Evolutionary conservation across 495 filamentous ascomycete genomes (phyloP).

Genomic region (Usnea hakonensis): DNA sequence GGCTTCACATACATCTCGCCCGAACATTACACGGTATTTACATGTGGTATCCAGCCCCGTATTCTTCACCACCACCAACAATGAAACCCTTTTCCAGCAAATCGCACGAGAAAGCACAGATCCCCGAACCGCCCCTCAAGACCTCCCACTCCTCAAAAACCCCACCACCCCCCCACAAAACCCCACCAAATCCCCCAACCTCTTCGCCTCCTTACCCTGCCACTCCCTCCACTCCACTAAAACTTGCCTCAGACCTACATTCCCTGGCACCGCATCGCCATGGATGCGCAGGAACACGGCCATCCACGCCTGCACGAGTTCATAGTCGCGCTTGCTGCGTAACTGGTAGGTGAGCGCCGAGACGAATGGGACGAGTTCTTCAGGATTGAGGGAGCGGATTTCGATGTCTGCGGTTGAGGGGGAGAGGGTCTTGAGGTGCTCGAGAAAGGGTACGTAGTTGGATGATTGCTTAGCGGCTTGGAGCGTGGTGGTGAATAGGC

Average conservation of each 20-base stretch:
- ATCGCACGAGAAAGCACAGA: too few relatives aligned
- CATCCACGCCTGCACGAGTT: constrained; percentile 95
- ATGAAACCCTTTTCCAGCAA: background rate
- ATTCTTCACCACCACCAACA: background rate
- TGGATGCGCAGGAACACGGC: constrained; percentile 78
- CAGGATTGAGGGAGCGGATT: constrained; percentile 61
- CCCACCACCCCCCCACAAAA: constrained; percentile 84
- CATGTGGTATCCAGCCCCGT: background rate
- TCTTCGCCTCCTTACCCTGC: constrained; percentile 59
- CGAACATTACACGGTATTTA: background rate
- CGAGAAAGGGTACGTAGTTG: constrained; percentile 50
- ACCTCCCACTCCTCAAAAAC: constrained; percentile 61
- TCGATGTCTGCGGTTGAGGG: constrained; percentile 81
- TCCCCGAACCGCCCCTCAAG: background rate
- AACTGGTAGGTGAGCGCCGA: constrained; percentile 63
- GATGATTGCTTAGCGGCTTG: constrained; percentile 25
- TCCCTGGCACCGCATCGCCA: constrained; percentile 52
- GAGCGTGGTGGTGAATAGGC: constrained; percentile 54
- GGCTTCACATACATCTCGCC: too few relatives aligned
- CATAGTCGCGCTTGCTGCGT: constrained; percentile 65
- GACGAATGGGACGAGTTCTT: constrained; percentile 64
- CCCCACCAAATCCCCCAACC: constrained; percentile 69
- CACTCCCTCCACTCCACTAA: constrained; percentile 58
- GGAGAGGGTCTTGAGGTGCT: constrained; percentile 67
- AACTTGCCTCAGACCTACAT: constrained; percentile 45